Percentiles rank a stretch among this genome's conserved stretches.
phyloP scores from a whole-genome alignment of 2,329 filamentous ascomycete species.

The Aspergillus intermedius region DNA sequence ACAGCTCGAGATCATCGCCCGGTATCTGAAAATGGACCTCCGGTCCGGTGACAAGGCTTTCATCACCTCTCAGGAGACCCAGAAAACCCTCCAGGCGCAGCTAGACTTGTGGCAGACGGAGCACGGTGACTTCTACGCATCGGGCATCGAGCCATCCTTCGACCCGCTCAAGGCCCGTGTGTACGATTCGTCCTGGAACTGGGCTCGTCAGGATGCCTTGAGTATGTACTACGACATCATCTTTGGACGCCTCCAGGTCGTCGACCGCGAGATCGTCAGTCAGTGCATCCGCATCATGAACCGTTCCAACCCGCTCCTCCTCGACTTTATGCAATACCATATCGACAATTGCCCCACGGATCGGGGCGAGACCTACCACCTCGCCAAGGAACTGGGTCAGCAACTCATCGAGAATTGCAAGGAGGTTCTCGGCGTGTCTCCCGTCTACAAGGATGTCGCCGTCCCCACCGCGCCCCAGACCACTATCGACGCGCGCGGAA shows the following conservation, averaged over 20 bases:
- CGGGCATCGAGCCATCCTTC: constrained; percentile 91
- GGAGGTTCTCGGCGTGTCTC: constrained; percentile 75
- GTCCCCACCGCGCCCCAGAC: constrained; percentile 88
- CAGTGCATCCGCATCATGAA: constrained; percentile 99
- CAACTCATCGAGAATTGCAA: constrained; percentile 97
- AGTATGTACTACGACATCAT: constrained; percentile 99
- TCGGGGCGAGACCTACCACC: constrained; percentile 91
- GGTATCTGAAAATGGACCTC: constrained; percentile 95
- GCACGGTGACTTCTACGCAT: constrained; percentile 92
- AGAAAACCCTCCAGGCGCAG: constrained; percentile 83
- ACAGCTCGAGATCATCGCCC: constrained; percentile 87
- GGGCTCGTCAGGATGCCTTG: constrained; percentile 93
- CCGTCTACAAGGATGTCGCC: constrained; percentile 93
- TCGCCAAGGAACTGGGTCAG: constrained; percentile 90
- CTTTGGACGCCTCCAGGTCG: constrained; percentile 84
- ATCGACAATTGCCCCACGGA: constrained; percentile 98
- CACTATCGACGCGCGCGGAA: constrained; percentile 84
- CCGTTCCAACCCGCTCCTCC: constrained; percentile 86
- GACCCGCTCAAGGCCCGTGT: constrained; percentile 87
- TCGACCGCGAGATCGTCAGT: constrained; percentile 96
- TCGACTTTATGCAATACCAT: constrained; percentile 99
- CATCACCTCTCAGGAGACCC: constrained; percentile 69
- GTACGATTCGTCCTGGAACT: constrained; percentile 99
- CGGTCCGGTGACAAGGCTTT: constrained; percentile 94
- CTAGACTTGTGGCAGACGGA: constrained; percentile 91